Evolutionary conservation across 805 yeast genomes (phyloP).

Genomic region (Grigorovia humatica): DNA sequence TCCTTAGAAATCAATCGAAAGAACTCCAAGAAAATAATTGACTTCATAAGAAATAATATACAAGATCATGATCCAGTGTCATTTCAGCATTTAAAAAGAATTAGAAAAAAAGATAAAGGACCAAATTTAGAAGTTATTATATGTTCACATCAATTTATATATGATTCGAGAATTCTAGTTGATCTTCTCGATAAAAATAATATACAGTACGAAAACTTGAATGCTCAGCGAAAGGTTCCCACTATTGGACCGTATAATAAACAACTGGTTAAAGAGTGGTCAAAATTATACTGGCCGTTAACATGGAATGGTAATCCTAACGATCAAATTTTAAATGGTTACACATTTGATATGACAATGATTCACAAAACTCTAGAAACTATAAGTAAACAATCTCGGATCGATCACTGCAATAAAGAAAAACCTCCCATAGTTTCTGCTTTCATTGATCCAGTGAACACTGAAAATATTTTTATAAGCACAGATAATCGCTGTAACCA

Average conservation of each 20-base stretch:
- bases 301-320: slow-evolving; percentile 91
- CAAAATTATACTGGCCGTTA: slow-evolving; percentile 68
- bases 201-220: slow-evolving; percentile 15
- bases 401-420: slow-evolving; percentile 9
- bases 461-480: slow-evolving; percentile 28
- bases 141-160: slow-evolving; percentile 34
- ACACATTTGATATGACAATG: slow-evolving; percentile 37
- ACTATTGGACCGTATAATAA: slow-evolving; percentile 56
- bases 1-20: slow-evolving; percentile 35
- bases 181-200: slow-evolving; percentile 7
- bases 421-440: slow-evolving; percentile 45
- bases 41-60: slow-evolving; percentile 20
- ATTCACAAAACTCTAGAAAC: slow-evolving; percentile 29
- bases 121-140: slow-evolving; percentile 29
- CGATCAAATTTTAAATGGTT: slow-evolving; percentile 53
- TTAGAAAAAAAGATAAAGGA: slow-evolving; percentile 29
- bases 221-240: slow-evolving; percentile 37
- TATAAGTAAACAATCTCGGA: slow-evolving; percentile 19
- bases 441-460: slow-evolving; percentile 48
- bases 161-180: slow-evolving; percentile 21
- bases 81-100: slow-evolving; percentile 40
- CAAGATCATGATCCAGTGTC: slow-evolving; percentile 22
- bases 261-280: slow-evolving; percentile 59
- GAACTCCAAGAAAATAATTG: slow-evolving; percentile 22
- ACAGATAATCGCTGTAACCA: slow-evolving; percentile 31